Evolutionary conservation across 331 rosid species (phyloP), one percentile per base, ranked within the genome.

Genomic region (Phaseolus coccineus): DNA sequence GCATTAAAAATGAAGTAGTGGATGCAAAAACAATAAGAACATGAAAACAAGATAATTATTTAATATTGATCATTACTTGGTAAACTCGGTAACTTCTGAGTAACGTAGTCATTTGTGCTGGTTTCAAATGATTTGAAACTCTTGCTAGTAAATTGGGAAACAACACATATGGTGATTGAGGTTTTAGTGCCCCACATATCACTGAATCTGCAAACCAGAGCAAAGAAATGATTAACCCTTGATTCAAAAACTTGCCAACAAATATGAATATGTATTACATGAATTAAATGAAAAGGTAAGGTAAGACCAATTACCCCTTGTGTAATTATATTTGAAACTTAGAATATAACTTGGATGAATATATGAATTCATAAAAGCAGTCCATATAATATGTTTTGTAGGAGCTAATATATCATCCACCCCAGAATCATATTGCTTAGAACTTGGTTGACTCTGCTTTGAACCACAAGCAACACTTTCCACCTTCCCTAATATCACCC

Each of bases 331-430:
- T 50, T 74, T 82, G 89, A 88, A 92, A 81, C 81, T 88, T 30
- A 92, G 4, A 30, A 88, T 75, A 55, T 73, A 87, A 14, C 10
- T 24, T 4, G 91, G 93, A 37, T 77, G 73, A 51, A 92, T 80
- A 64, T 84, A 78, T 33, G 91, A 75, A 81, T 90, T 87, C 88
- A 90, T 85, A 68, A 51, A 77, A 83, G 93, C 50, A 83, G 64
- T 64, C 94, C 93, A 87, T 15, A 92, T 71, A 9, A 84, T 75
- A 8, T 80, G 80, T 64, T 50, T 81, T 37, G 11, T 87, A 0
- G 94, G 94, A 24, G 42, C 55, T 7, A 15, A 11, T 24, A 80
- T 71, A 72, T 82, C 71, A 44, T 91, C 96, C 2, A 88, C 89
- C 0, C 90, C 96, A 0, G 86, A 74, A 50, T 89, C 93, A 31